Evolutionary conservation across 306 rosid genomes (phyloP).

Genomic region (Fragaria iinumae): DNA sequence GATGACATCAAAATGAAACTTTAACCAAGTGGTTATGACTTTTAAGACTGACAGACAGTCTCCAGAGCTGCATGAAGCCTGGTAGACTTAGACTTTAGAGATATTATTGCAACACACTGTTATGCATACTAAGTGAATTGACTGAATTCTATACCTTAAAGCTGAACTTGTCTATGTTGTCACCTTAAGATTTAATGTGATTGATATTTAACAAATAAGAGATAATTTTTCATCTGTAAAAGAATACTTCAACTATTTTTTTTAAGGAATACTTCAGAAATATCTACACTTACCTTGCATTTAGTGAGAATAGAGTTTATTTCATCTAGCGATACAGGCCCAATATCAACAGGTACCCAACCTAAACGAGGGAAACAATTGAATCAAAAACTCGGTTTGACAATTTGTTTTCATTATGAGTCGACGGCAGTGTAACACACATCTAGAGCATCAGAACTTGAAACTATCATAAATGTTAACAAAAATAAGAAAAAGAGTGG

Average conservation of each 20-base stretch:
- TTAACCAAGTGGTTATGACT: neutral
- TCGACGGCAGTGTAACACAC: neutral
- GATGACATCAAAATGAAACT: constrained; percentile 18
- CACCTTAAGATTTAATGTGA: neutral
- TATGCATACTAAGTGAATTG: neutral
- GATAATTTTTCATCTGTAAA: neutral
- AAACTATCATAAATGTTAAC: neutral
- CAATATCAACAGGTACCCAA: constrained; percentile 84
- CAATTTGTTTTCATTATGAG: neutral
- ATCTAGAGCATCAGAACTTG: neutral
- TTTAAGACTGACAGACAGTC: neutral
- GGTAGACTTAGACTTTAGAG: neutral
- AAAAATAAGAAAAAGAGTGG: neutral
- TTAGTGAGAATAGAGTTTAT: constrained; percentile 51
- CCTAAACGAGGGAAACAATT: constrained; percentile 40
- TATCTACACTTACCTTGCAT: constrained; percentile 54
- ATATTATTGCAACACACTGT: neutral
- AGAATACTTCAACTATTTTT: too few relatives aligned
- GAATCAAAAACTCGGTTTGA: constrained; percentile 5
- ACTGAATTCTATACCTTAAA: neutral
- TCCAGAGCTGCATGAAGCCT: neutral
- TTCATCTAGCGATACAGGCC: constrained; percentile 68
- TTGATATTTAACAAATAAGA: neutral
- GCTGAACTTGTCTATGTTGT: neutral
- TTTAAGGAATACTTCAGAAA: neutral